These are phyloP conservation scores for Zymoseptoria ardabiliae DNA, from an alignment of 2,329 filamentous ascomycete genomes.

Conservation along the genomic window DNA sequence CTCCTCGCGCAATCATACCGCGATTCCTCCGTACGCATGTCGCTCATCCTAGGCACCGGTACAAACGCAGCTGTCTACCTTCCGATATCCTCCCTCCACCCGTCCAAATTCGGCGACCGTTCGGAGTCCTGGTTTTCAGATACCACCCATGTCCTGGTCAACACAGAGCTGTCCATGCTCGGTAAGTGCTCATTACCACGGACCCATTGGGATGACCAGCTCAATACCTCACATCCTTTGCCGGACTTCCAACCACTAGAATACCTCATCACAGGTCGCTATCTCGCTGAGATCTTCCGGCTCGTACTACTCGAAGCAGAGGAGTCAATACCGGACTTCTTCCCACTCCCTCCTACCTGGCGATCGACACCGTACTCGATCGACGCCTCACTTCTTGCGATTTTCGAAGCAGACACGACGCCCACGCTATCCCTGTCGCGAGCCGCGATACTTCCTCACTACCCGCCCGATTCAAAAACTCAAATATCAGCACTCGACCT, in stretches of 20 bases:
- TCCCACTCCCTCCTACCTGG: conserved; percentile 48
- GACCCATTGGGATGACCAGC: conserved; percentile 54
- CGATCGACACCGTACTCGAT: conserved; percentile 51
- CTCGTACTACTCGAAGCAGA: conserved; percentile 55
- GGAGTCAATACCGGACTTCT: conserved; percentile 48
- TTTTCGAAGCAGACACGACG: conserved; percentile 45
- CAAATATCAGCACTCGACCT: conserved; percentile 31
- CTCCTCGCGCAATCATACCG: conserved; percentile 56
- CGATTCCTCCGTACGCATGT: conserved; percentile 54
- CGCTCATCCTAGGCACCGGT: conserved; percentile 57
- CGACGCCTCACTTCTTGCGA: conserved; percentile 52
- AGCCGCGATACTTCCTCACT: conserved; percentile 44
- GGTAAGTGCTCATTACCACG: conserved; percentile 51
- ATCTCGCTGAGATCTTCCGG: conserved; percentile 57
- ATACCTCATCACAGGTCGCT: conserved; percentile 56
- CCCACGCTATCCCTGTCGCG: conserved; percentile 34
- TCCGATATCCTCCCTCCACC: conserved; percentile 47
- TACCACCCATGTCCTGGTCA: conserved; percentile 56
- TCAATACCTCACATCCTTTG: conserved; percentile 50
- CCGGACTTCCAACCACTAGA: conserved; percentile 61
- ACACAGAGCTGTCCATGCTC: conserved; percentile 62
- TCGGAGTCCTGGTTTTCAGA: conserved; percentile 48
- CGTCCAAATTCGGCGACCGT: conserved; percentile 49
- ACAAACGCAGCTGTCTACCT: conserved; percentile 59
- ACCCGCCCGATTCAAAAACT: conserved; percentile 37